Conservation (phyloP, 2,329 filamentous ascomycete genomes). For the Dothideomycetes sp. region DNA sequence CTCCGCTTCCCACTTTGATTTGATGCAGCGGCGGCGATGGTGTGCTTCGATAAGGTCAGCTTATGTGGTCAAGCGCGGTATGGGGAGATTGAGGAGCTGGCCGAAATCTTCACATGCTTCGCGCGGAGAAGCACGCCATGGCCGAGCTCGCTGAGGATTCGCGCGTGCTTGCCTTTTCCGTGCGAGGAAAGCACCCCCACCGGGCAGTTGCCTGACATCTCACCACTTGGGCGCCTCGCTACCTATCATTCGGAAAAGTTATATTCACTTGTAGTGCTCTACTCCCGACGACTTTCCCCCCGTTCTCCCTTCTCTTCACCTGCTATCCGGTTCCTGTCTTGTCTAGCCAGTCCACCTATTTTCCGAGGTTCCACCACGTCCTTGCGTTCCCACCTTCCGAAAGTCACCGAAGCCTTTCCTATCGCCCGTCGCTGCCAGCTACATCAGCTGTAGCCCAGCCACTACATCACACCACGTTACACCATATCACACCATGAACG, state of each 20-base stretch:
- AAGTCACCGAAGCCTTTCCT: not conserved
- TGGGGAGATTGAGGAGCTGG: not conserved
- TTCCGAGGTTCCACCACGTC: no score
- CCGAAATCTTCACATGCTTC: not conserved
- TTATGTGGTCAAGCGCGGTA: no score
- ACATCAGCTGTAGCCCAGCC: not conserved
- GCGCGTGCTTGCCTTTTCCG: not conserved
- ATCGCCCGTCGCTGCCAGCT: not conserved
- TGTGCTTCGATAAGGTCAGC: no score
- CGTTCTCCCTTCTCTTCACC: not conserved
- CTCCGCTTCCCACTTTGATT: no score
- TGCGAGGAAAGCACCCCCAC: not conserved
- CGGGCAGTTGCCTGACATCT: not conserved
- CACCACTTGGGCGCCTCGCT: not conserved
- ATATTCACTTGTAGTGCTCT: not conserved
- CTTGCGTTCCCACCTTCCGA: no score
- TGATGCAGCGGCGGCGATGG: no score
- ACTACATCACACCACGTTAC: slow-evolving; percentile 1
- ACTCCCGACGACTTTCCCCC: not conserved
- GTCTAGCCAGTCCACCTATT: no score
- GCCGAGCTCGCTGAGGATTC: not conserved
- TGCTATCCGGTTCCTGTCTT: no score
- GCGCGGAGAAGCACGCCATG: not conserved
- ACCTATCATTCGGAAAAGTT: not conserved
- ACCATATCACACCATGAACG: slow-evolving; percentile 26